Conservation (phyloP, 2,329 filamentous ascomycete species). For the Penicillium sp. region DNA sequence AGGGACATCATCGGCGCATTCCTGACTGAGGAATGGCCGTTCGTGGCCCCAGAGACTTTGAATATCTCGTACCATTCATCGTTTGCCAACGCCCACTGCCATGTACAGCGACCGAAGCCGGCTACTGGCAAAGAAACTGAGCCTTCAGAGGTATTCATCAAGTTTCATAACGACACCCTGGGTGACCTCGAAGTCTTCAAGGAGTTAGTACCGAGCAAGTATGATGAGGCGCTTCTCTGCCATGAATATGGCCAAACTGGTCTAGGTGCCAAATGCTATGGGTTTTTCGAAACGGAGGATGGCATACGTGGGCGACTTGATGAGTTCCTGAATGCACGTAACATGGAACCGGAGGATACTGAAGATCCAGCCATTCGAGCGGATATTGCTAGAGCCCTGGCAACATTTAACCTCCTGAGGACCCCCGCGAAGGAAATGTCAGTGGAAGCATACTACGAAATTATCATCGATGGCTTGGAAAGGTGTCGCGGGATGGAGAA, state of each 20-base stretch:
- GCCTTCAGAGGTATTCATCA: slow-evolving; percentile 18
- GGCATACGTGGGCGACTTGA: slow-evolving; percentile 23
- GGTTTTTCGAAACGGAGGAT: slow-evolving; percentile 24
- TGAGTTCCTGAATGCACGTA: slow-evolving; percentile 26
- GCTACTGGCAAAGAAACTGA: slow-evolving; percentile 6
- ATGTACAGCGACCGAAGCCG: slow-evolving; percentile 20
- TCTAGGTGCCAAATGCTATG: slow-evolving; percentile 23
- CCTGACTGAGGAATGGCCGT: slow-evolving; percentile 20
- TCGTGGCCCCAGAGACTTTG: slow-evolving; percentile 18
- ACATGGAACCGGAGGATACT: slow-evolving; percentile 23
- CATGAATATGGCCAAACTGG: slow-evolving; percentile 22
- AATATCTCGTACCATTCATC: slow-evolving; percentile 15
- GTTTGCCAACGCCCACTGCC: slow-evolving; percentile 20
- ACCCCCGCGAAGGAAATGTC: slow-evolving; percentile 6
- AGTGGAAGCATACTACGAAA: slow-evolving; percentile 11
- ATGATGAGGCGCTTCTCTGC: slow-evolving; percentile 24
- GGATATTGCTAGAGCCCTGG: slow-evolving; percentile 19
- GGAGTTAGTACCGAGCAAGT: slow-evolving; percentile 19
- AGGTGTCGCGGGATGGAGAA: slow-evolving; percentile 23
- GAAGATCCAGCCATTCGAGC: slow-evolving; percentile 22
- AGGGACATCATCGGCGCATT: slow-evolving; percentile 21
- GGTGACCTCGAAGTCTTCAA: slow-evolving; percentile 19
- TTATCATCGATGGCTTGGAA: slow-evolving; percentile 11
- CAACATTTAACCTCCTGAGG: slow-evolving; percentile 18
- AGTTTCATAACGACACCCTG: slow-evolving; percentile 3